phyloP scores from a whole-genome alignment of 2,329 filamentous ascomycete species.

The Metarhizium anisopliae region DNA sequence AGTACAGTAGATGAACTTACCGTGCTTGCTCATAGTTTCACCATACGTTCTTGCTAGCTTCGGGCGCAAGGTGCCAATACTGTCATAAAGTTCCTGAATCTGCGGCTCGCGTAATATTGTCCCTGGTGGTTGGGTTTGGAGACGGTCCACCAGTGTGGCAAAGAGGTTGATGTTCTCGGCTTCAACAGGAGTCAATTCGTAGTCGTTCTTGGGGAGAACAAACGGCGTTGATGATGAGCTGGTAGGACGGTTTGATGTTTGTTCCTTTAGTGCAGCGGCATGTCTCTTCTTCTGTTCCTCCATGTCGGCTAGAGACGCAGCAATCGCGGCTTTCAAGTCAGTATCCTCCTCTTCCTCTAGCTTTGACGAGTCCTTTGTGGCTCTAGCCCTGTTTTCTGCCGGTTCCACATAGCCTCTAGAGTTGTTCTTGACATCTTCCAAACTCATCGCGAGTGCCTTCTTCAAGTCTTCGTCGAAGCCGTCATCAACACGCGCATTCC shows the following conservation, averaged over 20 bases:
- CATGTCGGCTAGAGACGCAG: slow-evolving; percentile 91
- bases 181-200: slow-evolving; percentile 87
- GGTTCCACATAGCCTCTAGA: slow-evolving; percentile 64
- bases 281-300: slow-evolving; percentile 95
- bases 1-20: slow-evolving; percentile 35
- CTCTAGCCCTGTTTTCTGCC: slow-evolving; percentile 26
- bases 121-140: slow-evolving; percentile 90
- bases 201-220: slow-evolving; percentile 74
- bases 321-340: slow-evolving; percentile 89
- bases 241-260: slow-evolving; percentile 42
- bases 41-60: slow-evolving; percentile 94
- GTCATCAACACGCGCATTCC: slow-evolving; percentile 79
- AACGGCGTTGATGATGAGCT: slow-evolving; percentile 36
- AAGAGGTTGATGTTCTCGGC: slow-evolving; percentile 98
- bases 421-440: slow-evolving; percentile 81
- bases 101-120: slow-evolving; percentile 96
- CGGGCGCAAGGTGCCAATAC: slow-evolving; percentile 84
- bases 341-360: slow-evolving; percentile 78
- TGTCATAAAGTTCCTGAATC: slow-evolving; percentile 96
- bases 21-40: slow-evolving; percentile 99
- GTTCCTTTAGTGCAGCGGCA: slow-evolving; percentile 72
- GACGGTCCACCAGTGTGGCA: slow-evolving; percentile 81
- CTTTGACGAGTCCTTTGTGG: slow-evolving; percentile 21
- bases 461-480: slow-evolving; percentile 93
- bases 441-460: slow-evolving; percentile 87